Base-by-base conservation (phyloP, 2,329 filamentous ascomycete species). In the Pyrenophora graminea region DNA sequence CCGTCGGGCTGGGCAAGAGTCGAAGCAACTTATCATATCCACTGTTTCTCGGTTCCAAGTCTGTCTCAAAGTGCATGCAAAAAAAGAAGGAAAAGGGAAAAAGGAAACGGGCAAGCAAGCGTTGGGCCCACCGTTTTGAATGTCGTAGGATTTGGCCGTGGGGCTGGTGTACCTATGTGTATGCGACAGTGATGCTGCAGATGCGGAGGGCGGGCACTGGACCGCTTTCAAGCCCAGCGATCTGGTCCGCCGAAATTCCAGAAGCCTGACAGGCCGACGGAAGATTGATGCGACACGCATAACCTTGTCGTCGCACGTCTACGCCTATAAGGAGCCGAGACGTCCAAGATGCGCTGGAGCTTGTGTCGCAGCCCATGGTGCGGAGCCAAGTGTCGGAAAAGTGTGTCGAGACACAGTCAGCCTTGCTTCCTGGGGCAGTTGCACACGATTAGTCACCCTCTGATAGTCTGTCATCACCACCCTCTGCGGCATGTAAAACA, bases 401-500 rank as follows among this genome's bases (percentile, higher is more conserved):
- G 51, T 63, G 64, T 67, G 49, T 68, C 67, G 62, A 42, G 51
- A 33, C 49, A 51, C 34, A 23, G 51, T 30, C 49, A 48, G 52
- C 57, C 37, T 19, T 39, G 47, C 42, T 38, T 31, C 37, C 27
- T 30, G 45, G 23, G 64, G 65, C 56, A 68, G 50, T 56, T 46
- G 41, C 39, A 64, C 51, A 53, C 64, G 66, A 67, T 68, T 67
- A 69, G 60, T 67, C 53, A 62, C 51, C 55, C 25, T 9, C 21
- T 21, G 27, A 19, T 44, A 51, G 44, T 59, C 55, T 59, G 52
- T 51, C 56, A 62, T 42, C 23, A 52, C 50, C 52, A 58, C 50
- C 49, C 48, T 54, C 55, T 58, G 59, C 66, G 62, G 63, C 51
- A 46, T 58, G 61, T 69, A 69, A 72, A 72, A 70, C 68, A 72